Evolutionary conservation across 2,329 filamentous ascomycete species (phyloP).

Genomic region (Penicillium palitans): DNA sequence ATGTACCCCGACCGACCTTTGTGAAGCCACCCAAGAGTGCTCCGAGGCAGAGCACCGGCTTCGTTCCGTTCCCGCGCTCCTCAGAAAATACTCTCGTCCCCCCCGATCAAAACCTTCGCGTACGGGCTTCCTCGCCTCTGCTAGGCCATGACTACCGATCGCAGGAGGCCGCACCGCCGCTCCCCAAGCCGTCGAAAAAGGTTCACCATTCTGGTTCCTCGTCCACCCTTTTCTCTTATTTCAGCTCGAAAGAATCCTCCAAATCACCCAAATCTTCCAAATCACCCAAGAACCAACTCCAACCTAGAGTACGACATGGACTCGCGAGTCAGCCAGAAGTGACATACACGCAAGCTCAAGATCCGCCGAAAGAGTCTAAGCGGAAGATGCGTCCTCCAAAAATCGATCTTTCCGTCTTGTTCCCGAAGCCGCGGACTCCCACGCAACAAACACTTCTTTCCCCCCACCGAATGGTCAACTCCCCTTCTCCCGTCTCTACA

Average conservation of each 20-base stretch:
- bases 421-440: constrained; percentile 41
- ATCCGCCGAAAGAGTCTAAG: constrained; percentile 36
- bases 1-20: constrained; percentile 40
- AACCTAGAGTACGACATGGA: constrained; percentile 21
- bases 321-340: constrained; percentile 24
- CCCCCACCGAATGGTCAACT: constrained; percentile 44
- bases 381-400: constrained; percentile 41
- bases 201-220: constrained; percentile 45
- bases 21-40: constrained; percentile 42
- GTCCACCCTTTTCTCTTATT: constrained; percentile 50
- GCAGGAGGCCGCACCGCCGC: constrained; percentile 28
- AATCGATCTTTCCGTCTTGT: constrained; percentile 46
- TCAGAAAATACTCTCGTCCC: constrained; percentile 23
- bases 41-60: constrained; percentile 24
- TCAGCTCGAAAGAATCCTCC: constrained; percentile 46
- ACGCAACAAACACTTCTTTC: constrained; percentile 38
- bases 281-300: constrained; percentile 20
- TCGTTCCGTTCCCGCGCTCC: constrained; percentile 30
- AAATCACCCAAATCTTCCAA: constrained; percentile 38
- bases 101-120: constrained; percentile 36
- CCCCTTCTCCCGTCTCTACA: constrained; percentile 41
- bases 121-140: constrained; percentile 49
- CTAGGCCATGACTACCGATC: constrained; percentile 42
- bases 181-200: constrained; percentile 40
- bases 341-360: constrained; percentile 26